Evolutionary conservation across 305 asterid species (phyloP).

Genomic region (Fraxinus latifolia): DNA sequence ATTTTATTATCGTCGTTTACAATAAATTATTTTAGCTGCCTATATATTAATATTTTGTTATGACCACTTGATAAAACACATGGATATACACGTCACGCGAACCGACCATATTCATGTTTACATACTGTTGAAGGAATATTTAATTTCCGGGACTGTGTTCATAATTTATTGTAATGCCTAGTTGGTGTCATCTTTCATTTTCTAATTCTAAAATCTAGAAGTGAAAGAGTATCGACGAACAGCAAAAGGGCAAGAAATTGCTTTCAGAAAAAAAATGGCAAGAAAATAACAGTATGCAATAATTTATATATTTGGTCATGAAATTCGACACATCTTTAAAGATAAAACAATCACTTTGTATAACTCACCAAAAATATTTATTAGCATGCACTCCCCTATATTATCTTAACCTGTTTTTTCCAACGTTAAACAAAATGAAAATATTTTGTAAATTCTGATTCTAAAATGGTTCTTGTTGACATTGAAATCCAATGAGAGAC

Average conservation of each 20-base stretch:
- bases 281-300: not conserved
- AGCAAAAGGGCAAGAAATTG: not conserved
- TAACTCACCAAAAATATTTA: too few species aligned
- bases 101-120: not conserved
- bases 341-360: not conserved
- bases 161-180: not conserved
- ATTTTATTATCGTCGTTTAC: not conserved
- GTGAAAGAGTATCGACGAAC: too few species aligned
- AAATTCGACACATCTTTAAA: not conserved
- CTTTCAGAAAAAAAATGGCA: not conserved
- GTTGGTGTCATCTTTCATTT: not conserved
- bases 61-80: not conserved
- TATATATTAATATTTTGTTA: not conserved
- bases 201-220: not conserved
- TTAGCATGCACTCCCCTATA: too few species aligned
- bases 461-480: too few species aligned
- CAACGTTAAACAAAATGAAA: too few species aligned
- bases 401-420: too few species aligned
- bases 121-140: not conserved
- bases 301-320: not conserved
- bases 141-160: not conserved
- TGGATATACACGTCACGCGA: not conserved
- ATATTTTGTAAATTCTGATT: too few species aligned
- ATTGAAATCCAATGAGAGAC: too few species aligned
- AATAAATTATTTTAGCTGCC: not conserved